Percentiles rank a stretch among this genome's conserved stretches.
These are phyloP conservation scores for Pythium graminicola DNA, from an alignment of 352 stramenopile species.

Conservation along the genomic window DNA sequence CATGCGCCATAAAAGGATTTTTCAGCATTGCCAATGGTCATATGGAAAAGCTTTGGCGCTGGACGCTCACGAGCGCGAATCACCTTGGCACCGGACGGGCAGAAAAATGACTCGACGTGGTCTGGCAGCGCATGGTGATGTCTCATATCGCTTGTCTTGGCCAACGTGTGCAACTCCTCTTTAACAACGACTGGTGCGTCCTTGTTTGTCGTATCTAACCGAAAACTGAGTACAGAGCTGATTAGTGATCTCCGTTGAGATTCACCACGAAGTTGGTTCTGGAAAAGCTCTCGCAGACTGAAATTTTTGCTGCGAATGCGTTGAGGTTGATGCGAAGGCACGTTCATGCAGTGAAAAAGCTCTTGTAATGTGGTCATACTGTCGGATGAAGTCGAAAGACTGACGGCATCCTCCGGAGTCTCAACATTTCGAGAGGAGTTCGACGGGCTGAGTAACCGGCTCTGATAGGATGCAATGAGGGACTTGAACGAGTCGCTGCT, in stretches of 20 bases:
- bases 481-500: conserved; percentile 73
- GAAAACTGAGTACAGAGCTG: conserved; percentile 67
- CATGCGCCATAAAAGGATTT: conserved; percentile 78
- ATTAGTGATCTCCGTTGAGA: conserved; percentile 56
- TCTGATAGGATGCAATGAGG: conserved; percentile 69
- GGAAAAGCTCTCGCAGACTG: conserved; percentile 53
- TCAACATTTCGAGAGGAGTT: conserved; percentile 24
- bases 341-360: conserved; percentile 86
- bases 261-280: conserved; percentile 53
- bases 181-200: conserved; percentile 52
- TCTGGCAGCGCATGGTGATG: conserved; percentile 78
- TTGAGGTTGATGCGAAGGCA: conserved; percentile 72
- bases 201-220: conserved; percentile 53
- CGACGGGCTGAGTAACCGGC: conserved; percentile 61
- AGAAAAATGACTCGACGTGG: conserved; percentile 81
- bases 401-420: conserved; percentile 23
- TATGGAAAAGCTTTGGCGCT: conserved; percentile 66
- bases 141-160: conserved; percentile 52
- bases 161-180: conserved; percentile 64
- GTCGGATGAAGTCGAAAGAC: conserved; percentile 41
- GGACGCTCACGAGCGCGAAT: conserved; percentile 52
- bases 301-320: conserved; percentile 68
- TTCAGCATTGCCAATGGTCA: conserved; percentile 77
- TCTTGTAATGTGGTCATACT: conserved; percentile 83
- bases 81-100: conserved; percentile 47